A percentile compares a stretch with the other conserved stretches of the same genome.
Evolutionary conservation across 2,329 filamentous ascomycete species (phyloP).

Genomic region (Exutisphaerella laricina): DNA sequence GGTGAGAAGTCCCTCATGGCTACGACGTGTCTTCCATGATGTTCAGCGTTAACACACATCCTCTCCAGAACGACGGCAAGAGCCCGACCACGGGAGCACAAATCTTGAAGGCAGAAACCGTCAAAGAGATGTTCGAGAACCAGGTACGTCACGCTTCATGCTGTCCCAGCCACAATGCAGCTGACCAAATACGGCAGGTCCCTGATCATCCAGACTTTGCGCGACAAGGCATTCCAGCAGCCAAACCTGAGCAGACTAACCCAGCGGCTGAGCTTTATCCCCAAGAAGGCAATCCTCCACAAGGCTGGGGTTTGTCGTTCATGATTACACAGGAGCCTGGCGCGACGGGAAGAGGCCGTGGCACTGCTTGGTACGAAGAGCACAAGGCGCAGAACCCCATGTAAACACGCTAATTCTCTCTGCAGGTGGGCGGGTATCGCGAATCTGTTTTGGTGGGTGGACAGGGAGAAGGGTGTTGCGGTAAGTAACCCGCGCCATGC

Average conservation of each 20-base stretch:
- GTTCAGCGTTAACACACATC: no score
- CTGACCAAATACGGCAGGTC: slow-evolving; percentile 36
- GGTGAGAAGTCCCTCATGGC: no score
- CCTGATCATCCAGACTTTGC: slow-evolving; percentile 34
- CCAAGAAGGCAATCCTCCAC: slow-evolving; percentile 44
- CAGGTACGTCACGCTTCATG: slow-evolving; percentile 4
- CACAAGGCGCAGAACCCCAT: not conserved
- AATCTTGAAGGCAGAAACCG: slow-evolving; percentile 53
- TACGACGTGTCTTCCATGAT: no score
- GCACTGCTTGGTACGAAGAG: slow-evolving; percentile 31
- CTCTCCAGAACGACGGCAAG: slow-evolving; percentile 61
- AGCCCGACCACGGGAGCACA: slow-evolving; percentile 51
- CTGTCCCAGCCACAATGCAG: not conserved
- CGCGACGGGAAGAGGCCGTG: slow-evolving; percentile 31
- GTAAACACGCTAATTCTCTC: slow-evolving; percentile 33
- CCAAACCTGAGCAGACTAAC: slow-evolving; percentile 34
- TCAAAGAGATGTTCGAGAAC: slow-evolving; percentile 57
- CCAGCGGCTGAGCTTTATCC: slow-evolving; percentile 37
- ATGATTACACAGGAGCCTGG: slow-evolving; percentile 33
- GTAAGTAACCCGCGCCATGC: not conserved
- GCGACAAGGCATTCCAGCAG: slow-evolving; percentile 28
- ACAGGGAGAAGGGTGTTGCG: slow-evolving; percentile 34
- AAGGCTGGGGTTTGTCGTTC: slow-evolving; percentile 57
- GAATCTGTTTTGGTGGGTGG: slow-evolving; percentile 37
- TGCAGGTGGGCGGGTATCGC: slow-evolving; percentile 32